Base-by-base conservation (phyloP, 2,329 filamentous ascomycete species). In the Cladosporium sp. region DNA sequence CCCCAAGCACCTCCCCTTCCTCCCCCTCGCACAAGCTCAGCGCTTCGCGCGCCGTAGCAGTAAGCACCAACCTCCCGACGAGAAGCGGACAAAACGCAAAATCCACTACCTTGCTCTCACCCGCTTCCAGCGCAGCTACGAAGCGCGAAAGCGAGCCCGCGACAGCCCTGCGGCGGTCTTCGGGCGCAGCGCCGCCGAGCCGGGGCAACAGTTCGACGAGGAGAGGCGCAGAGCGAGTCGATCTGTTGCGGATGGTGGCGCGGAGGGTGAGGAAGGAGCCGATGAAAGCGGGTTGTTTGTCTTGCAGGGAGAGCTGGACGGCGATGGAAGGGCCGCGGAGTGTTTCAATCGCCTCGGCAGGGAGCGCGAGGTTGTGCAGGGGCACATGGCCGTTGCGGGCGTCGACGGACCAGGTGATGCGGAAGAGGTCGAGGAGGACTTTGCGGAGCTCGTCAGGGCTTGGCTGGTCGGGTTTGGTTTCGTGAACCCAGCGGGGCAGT, bases 41-140 rank as follows among this genome's bases (percentile, higher is more conserved):
- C 18, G 48, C 48, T 28, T 13, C 19, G 8, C 33, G 10, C 8
- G 32, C 48, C 1, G 32, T 46, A 37, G 50, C 50, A 32, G 43
- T 37, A 3, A 63, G 10, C 11, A 58, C 56, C 42, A 62, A n/a
- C 9, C 33, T 48, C 9, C 61, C 61, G 8, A 49, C 53, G 11
- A 60, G 28, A 13, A 62, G 42, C 9, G 60, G 60, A 52, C 60
- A 62, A 3, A 63, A 18, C 2, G 59, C 54, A 33, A 63, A 62
- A 10, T 60, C 59, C 14, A 59, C 56, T 11, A 37, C 46, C 16
- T 28, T 45, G 44, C 55, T 51, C 14, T 46, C 56, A 9, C 44
- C 56, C 4, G 41, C 40, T 8, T 49, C 50, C n/a, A 61, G 35
- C 10, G 54, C 53, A 34, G 59, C 34, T 32, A 61, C 22, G 7